phyloP scores from a whole-genome alignment of 805 yeast genomes.

The Hyphopichia homilentoma region DNA sequence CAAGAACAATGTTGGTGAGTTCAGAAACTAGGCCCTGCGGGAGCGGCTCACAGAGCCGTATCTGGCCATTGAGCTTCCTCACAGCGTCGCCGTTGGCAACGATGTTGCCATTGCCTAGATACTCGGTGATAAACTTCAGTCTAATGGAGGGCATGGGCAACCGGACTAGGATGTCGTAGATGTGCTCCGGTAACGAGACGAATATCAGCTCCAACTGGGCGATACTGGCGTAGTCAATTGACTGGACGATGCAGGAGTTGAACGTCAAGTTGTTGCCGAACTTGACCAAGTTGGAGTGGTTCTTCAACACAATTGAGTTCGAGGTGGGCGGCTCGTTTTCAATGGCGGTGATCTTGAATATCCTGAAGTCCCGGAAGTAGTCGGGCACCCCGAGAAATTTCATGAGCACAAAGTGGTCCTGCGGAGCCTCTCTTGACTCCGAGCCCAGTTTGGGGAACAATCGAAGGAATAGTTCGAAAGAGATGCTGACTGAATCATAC shows the following conservation, averaged over 20 bases:
- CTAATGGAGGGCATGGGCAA: slow-evolving; percentile 31
- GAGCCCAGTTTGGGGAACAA: slow-evolving; percentile 22
- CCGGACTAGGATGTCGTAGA: slow-evolving; percentile 31
- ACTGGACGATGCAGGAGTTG: slow-evolving; percentile 32
- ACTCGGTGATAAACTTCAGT: slow-evolving; percentile 25
- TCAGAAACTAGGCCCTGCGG: slow-evolving; percentile 57
- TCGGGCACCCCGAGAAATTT: slow-evolving; percentile 40
- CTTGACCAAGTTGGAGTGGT: slow-evolving; percentile 29
- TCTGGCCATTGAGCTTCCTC: slow-evolving; percentile 43
- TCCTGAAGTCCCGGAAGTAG: slow-evolving; percentile 24
- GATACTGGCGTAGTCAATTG: slow-evolving; percentile 29
- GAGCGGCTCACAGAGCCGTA: slow-evolving; percentile 67
- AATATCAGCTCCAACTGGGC: slow-evolving; percentile 43
- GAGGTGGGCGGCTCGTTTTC: slow-evolving; percentile 14
- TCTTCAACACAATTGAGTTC: slow-evolving; percentile 35
- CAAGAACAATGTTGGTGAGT: slow-evolving; percentile 52
- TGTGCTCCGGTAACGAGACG: slow-evolving; percentile 41
- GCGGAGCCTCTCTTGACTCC: neutral
- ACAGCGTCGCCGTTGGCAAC: slow-evolving; percentile 42
- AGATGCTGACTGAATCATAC: slow-evolving; percentile 27
- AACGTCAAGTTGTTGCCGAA: slow-evolving; percentile 41
- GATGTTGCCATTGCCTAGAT: slow-evolving; percentile 19
- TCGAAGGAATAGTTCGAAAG: slow-evolving; percentile 29
- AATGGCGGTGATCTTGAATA: slow-evolving; percentile 34
- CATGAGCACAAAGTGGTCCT: slow-evolving; percentile 25